Evolutionary conservation across 2,329 filamentous ascomycete genomes (phyloP).

Genomic region (Trichoderma semiorbis): DNA sequence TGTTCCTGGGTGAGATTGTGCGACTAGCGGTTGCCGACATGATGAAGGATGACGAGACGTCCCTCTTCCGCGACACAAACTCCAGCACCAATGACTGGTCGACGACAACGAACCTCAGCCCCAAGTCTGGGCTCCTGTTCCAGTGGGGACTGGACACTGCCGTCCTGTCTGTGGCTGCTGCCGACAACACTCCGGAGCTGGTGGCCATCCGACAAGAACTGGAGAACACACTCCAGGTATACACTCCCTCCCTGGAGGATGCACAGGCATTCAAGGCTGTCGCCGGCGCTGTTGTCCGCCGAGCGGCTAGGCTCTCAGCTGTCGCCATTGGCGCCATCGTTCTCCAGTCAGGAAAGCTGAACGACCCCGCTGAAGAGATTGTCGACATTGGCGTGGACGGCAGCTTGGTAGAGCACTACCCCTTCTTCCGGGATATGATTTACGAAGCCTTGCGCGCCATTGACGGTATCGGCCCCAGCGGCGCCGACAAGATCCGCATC

Average conservation of each 20-base stretch:
- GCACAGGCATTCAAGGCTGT: slow-evolving; percentile 84
- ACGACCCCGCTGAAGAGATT: slow-evolving; percentile 61
- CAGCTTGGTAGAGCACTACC: slow-evolving; percentile 92
- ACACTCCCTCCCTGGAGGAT: slow-evolving; percentile 74
- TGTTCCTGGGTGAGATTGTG: slow-evolving; percentile 95
- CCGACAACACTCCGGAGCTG: slow-evolving; percentile 70
- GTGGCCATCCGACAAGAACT: slow-evolving; percentile 73
- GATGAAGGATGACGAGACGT: slow-evolving; percentile 61
- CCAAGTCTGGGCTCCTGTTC: slow-evolving; percentile 65
- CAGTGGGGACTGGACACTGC: slow-evolving; percentile 90
- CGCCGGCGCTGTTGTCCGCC: slow-evolving; percentile 77
- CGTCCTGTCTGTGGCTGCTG: slow-evolving; percentile 82
- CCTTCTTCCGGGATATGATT: slow-evolving; percentile 84
- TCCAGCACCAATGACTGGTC: slow-evolving; percentile 66
- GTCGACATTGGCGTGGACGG: slow-evolving; percentile 93
- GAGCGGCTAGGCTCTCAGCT: slow-evolving; percentile 82
- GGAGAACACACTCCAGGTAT: slow-evolving; percentile 71
- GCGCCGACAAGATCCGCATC: slow-evolving; percentile 84
- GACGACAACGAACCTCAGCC: slow-evolving; percentile 66
- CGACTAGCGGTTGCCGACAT: slow-evolving; percentile 72
- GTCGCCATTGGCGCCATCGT: slow-evolving; percentile 84
- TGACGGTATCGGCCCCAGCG: slow-evolving; percentile 70
- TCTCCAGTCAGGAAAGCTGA: slow-evolving; percentile 72
- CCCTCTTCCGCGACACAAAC: slow-evolving; percentile 74
- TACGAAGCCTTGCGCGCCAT: slow-evolving; percentile 76